Evolutionary conservation across 768 basidiomycete species (phyloP).

Genomic region (Omphalotus guepiniiformis): DNA sequence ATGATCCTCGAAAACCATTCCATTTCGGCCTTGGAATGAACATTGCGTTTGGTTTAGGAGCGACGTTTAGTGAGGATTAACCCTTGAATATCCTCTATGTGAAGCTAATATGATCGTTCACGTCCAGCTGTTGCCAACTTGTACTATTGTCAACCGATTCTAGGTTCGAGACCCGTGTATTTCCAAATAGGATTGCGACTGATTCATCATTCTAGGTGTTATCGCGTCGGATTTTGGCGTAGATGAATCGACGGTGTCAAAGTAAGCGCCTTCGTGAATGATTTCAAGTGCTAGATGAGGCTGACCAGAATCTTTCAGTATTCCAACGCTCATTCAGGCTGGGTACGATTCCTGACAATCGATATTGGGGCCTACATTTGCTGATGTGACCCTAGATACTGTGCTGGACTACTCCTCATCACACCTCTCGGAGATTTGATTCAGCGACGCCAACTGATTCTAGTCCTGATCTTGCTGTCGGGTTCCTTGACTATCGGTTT

Average conservation of each 20-base stretch:
- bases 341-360: constrained; percentile 38
- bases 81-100: not conserved
- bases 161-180: too few relatives aligned
- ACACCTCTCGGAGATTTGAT: constrained; percentile 83
- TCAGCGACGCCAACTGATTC: constrained; percentile 65
- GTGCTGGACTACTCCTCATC: constrained; percentile 66
- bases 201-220: too few relatives aligned
- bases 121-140: constrained; percentile 62
- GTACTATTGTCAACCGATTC: too few relatives aligned
- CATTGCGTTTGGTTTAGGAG: constrained; percentile 56
- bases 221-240: too few relatives aligned
- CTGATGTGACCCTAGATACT: constrained; percentile 69
- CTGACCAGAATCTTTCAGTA: constrained; percentile 34
- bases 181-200: too few relatives aligned
- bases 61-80: constrained; percentile 47
- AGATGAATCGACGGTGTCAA: constrained; percentile 75
- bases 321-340: constrained; percentile 64
- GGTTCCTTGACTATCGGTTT: constrained; percentile 67
- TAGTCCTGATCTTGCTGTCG: constrained; percentile 53
- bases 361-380: constrained; percentile 4
- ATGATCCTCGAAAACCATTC: constrained; percentile 44
- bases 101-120: not conserved
- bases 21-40: constrained; percentile 53
- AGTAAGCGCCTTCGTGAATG: constrained; percentile 44
- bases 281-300: constrained; percentile 18